Base-by-base conservation (phyloP, 371 early-diverging fungal genomes). In the Zopfochytrium polystomum region DNA sequence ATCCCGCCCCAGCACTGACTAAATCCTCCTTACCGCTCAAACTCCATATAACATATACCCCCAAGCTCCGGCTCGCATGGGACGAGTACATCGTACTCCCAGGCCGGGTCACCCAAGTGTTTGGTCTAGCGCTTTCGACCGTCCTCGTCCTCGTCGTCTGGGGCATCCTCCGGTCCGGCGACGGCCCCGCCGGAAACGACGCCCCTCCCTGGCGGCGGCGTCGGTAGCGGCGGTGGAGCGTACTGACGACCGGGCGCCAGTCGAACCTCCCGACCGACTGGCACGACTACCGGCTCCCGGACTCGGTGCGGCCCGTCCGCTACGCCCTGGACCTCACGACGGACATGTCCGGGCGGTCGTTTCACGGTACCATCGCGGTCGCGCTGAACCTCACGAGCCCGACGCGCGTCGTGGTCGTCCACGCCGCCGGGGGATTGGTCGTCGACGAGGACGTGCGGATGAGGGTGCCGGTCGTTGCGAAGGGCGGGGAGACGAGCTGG, bases 391-490 rank as follows among this genome's bases (percentile, higher is more conserved):
- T 71, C 29, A 32, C 53, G 11, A 42, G 25, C 25, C 25, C 67
- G 13, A 55, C 67, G 13, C 25, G 23, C 2, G 52, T 71, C 43
- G 33, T 71, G 23, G 64, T 67, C 7, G 33, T 67, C 15, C 71
- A 71, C 38, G n/a, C 44, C 9, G 44, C 31, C 11, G 56, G 13
- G 13, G 25, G 11, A 30, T 18, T 35, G 7, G 30, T 60, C 38
- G 25, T 38, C 20, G 15, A 52, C 1, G 15, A 48, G 15, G 55
- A 45, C 42, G 22, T 23, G 27, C 50, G n/a, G 18, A 11, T 20
- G 63, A 27, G 25, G 11, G 13, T 55, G 13, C 26, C 43, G 15
- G 7, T 34, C 27, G 22, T 13, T 51, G 9, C 22, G 18, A 27
- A 26, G 2, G 9, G 22, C 26, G 42, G 15, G 15, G 25, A 52